phyloP scores from a whole-genome alignment of 1,284 basidiomycete species.

The Ceratobasidium sp. region DNA sequence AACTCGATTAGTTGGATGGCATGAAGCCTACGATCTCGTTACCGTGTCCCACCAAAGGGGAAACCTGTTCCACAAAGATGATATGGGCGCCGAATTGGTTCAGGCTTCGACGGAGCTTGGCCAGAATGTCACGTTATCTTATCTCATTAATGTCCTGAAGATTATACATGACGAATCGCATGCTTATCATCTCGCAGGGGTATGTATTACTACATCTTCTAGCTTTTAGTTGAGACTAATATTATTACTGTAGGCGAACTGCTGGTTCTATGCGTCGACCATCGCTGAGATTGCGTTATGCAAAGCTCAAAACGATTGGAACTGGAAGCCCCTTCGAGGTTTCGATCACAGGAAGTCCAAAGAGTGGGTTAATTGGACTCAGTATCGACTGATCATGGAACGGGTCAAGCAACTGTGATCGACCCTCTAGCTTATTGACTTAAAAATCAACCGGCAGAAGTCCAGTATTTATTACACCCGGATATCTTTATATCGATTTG shows the following conservation, averaged over 20 bases:
- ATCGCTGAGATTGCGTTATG: not conserved
- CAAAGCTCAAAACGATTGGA: not conserved
- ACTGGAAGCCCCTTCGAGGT: not conserved
- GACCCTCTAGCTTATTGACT: too few relatives aligned
- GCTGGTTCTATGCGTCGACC: slow-evolving; percentile 25
- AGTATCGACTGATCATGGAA: not conserved
- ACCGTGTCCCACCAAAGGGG: slow-evolving; percentile 8
- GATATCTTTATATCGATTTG: too few relatives aligned
- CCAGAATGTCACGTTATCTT: not conserved
- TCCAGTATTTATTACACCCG: too few relatives aligned
- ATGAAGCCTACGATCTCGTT: slow-evolving; percentile 14
- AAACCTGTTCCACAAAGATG: not conserved
- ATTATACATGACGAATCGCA: slow-evolving; percentile 28
- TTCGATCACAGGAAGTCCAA: slow-evolving; percentile 16
- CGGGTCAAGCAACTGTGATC: not conserved
- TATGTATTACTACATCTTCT: not conserved
- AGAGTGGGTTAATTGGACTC: slow-evolving; percentile 7
- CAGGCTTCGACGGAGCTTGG: slow-evolving; percentile 1
- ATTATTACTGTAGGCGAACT: slow-evolving; percentile 1
- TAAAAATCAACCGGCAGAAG: too few relatives aligned
- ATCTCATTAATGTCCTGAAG: slow-evolving; percentile 13
- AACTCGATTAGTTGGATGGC: not conserved
- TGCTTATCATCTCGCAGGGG: slow-evolving; percentile 16
- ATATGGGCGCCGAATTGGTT: not conserved
- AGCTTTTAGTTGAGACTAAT: not conserved